Percentiles rank a stretch among this genome's conserved stretches.
These are phyloP conservation scores for Fusarium setosum DNA, from an alignment of 2,329 filamentous ascomycete species.

Conservation along the genomic window DNA sequence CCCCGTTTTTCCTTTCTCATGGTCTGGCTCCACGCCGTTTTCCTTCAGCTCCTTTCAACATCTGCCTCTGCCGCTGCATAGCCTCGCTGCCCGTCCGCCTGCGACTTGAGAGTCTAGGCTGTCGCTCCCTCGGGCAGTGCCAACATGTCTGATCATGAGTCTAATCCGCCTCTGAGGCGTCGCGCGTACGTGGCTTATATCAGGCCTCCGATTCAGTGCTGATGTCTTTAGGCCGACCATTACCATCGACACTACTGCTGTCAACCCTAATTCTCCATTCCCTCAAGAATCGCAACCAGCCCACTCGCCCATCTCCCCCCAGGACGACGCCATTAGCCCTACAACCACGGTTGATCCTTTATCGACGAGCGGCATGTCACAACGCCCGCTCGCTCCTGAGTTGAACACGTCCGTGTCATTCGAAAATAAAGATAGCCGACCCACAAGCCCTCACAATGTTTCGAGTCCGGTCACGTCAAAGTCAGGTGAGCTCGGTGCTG, in stretches of 20 bases:
- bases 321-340: conserved; percentile 56
- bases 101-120: conserved; percentile 13
- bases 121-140: conserved; percentile 16
- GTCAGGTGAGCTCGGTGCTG: conserved; percentile 58
- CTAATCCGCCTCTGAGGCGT: conserved; percentile 39
- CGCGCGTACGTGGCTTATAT: conserved; percentile 38
- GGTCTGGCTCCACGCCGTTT: conserved; percentile 37
- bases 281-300: conserved; percentile 42
- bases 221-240: conserved; percentile 59
- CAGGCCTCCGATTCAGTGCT: conserved; percentile 32
- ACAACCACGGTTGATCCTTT: conserved; percentile 50
- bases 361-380: conserved; percentile 36
- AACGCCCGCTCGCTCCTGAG: conserved; percentile 51
- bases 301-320: conserved; percentile 49
- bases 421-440: conserved; percentile 73
- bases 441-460: conserved; percentile 79
- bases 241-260: conserved; percentile 64
- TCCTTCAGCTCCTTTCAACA: conserved; percentile 30
- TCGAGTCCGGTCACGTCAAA: conserved; percentile 66
- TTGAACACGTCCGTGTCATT: conserved; percentile 69
- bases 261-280: conserved; percentile 45
- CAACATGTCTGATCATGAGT: conserved; percentile 38
- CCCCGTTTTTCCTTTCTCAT: conserved; percentile 22
- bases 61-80: conserved; percentile 34
- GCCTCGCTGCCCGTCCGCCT: conserved; percentile 23